Percentiles rank a stretch among this genome's conserved stretches.
phyloP scores from a whole-genome alignment of 2,329 filamentous ascomycete genomes.

The Trichophyton benhamiae region DNA sequence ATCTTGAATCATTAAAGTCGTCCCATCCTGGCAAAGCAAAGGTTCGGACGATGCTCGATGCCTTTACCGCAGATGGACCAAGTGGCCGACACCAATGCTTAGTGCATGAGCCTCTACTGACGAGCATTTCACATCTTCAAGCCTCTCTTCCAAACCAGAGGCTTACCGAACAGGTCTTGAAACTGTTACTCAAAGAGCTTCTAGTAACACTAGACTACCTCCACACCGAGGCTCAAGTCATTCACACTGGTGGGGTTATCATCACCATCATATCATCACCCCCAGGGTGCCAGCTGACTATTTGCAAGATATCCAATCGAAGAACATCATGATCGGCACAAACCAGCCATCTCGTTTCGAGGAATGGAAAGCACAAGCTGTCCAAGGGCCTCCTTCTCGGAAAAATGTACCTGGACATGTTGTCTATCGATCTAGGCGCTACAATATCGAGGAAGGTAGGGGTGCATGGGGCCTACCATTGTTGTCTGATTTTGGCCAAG shows the following conservation, averaged over 20 bases:
- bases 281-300: not conserved
- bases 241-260: conserved; percentile 9
- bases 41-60: conserved; percentile 7
- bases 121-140: conserved; percentile 6
- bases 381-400: conserved; percentile 15
- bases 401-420: conserved; percentile 15
- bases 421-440: conserved; percentile 19
- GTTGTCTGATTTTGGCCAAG: conserved; percentile 19
- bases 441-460: conserved; percentile 5
- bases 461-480: conserved; percentile 10
- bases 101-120: conserved; percentile 7
- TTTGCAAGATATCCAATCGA: conserved; percentile 10
- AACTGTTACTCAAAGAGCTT: conserved; percentile 6
- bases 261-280: not conserved
- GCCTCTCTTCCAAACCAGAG: not conserved
- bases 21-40: conserved; percentile 6
- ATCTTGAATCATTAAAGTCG: conserved; percentile 1
- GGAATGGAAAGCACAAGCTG: conserved; percentile 16
- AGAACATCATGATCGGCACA: conserved; percentile 25
- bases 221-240: conserved; percentile 8
- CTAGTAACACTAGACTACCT: conserved; percentile 7
- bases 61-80: conserved; percentile 5
- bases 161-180: conserved; percentile 3
- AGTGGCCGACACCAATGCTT: conserved; percentile 8
- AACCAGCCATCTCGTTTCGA: conserved; percentile 15